Conservation (phyloP, 495 filamentous ascomycete genomes). For the Hypoxylon subgilvum region DNA sequence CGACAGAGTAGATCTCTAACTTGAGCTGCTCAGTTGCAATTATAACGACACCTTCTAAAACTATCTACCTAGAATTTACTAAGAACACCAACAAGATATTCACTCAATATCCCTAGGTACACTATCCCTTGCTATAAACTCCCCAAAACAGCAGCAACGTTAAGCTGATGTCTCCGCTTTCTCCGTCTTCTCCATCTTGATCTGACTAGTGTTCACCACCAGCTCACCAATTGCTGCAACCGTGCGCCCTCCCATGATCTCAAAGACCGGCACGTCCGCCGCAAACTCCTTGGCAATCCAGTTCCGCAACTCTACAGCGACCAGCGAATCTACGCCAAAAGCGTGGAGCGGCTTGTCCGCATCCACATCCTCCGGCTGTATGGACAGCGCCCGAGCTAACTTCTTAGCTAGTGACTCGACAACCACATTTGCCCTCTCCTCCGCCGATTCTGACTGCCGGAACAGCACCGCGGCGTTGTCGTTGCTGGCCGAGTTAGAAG, state of each 20-base stretch:
- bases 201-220: too few species aligned
- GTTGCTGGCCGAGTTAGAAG: too few species aligned
- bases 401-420: constrained; percentile 33
- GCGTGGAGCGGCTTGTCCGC: constrained; percentile 37
- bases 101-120: too few species aligned
- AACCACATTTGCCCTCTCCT: constrained; percentile 33
- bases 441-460: constrained; percentile 9
- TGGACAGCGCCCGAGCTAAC: constrained; percentile 39
- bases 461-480: neutral
- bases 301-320: constrained; percentile 34
- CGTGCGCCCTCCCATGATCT: constrained; percentile 42
- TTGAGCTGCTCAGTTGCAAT: too few species aligned
- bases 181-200: too few species aligned
- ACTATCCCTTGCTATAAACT: too few species aligned
- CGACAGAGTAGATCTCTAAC: too few species aligned
- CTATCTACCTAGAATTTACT: too few species aligned
- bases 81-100: too few species aligned
- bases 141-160: too few species aligned
- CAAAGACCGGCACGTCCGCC: constrained; percentile 51
- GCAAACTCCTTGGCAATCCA: constrained; percentile 49
- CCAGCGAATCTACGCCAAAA: constrained; percentile 50
- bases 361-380: constrained; percentile 43
- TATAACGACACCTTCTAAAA: too few species aligned
- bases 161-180: too few species aligned
- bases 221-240: neutral